These are phyloP conservation scores for Amborella trichopoda DNA, from an alignment of 164 flowering plant species.

Conservation along the genomic window DNA sequence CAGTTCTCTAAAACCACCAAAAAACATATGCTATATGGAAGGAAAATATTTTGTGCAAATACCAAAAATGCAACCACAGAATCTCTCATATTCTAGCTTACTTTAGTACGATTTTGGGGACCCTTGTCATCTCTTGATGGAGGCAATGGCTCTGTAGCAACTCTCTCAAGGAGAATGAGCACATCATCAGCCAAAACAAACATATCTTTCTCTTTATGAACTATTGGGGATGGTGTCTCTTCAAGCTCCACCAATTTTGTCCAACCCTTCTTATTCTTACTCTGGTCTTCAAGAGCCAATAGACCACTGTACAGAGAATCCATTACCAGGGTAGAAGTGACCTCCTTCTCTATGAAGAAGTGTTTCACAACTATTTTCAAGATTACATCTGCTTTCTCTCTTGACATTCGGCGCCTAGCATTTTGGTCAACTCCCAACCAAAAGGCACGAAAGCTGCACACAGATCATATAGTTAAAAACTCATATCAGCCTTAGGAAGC, in stretches of 20 bases:
- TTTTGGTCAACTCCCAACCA: slow-evolving; percentile 78
- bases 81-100: slow-evolving; percentile 11
- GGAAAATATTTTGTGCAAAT: neutral
- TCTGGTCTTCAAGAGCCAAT: slow-evolving; percentile 79
- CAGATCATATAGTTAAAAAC: neutral
- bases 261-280: slow-evolving; percentile 38
- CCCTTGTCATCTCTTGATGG: slow-evolving; percentile 88
- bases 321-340: slow-evolving; percentile 94
- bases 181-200: slow-evolving; percentile 90
- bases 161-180: slow-evolving; percentile 66
- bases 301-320: slow-evolving; percentile 95
- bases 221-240: slow-evolving; percentile 65
- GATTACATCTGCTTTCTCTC: slow-evolving; percentile 70
- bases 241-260: slow-evolving; percentile 39
- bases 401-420: slow-evolving; percentile 65
- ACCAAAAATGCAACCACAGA: neutral
- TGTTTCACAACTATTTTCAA: slow-evolving; percentile 80
- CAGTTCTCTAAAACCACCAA: too few relatives aligned
- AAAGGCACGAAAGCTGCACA: slow-evolving; percentile 74
- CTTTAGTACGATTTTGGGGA: slow-evolving; percentile 93
- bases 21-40: too few relatives aligned
- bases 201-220: slow-evolving; percentile 69
- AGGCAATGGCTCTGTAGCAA: slow-evolving; percentile 80
- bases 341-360: slow-evolving; percentile 94
- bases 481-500: too few relatives aligned